Conservation (phyloP, 2,329 filamentous ascomycete genomes). For the Beauveria brongniartii region DNA sequence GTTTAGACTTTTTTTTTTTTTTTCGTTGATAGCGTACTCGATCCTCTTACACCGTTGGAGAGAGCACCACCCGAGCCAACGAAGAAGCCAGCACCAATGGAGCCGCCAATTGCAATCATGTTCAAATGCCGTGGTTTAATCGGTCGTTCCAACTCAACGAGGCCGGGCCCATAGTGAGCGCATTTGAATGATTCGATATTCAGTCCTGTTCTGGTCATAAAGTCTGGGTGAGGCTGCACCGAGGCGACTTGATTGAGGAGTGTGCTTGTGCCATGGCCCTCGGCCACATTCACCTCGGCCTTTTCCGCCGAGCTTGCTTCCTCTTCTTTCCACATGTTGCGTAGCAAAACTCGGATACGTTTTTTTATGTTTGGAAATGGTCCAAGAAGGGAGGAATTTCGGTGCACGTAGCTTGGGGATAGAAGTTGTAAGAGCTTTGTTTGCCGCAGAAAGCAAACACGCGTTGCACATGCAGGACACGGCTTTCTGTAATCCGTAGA, state of each 20-base stretch:
- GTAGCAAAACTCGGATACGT: background rate
- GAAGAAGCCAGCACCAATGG: constrained; percentile 54
- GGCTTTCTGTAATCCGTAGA: background rate
- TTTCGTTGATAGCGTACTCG: background rate
- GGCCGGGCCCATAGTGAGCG: constrained; percentile 24
- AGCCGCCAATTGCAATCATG: constrained; percentile 50
- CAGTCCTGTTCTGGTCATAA: constrained; percentile 30
- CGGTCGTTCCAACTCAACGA: constrained; percentile 30
- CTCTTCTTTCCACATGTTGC: constrained; percentile 7
- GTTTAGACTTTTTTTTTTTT: background rate
- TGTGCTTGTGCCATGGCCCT: background rate
- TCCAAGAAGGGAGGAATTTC: background rate
- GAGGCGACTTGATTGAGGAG: constrained; percentile 2
- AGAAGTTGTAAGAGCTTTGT: background rate
- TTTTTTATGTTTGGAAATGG: too few relatives aligned
- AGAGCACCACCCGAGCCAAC: constrained; percentile 49
- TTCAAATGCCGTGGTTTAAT: constrained; percentile 49
- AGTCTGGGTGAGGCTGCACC: constrained; percentile 15
- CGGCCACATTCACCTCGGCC: background rate
- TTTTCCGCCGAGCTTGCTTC: constrained; percentile 7
- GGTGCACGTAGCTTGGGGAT: background rate
- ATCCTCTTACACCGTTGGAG: constrained; percentile 31
- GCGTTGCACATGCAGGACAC: background rate
- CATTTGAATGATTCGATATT: constrained; percentile 31
- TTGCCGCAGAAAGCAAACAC: constrained; percentile 8